phyloP scores from a whole-genome alignment of 2,329 filamentous ascomycete genomes.

The Arachnopeziza araneosa region DNA sequence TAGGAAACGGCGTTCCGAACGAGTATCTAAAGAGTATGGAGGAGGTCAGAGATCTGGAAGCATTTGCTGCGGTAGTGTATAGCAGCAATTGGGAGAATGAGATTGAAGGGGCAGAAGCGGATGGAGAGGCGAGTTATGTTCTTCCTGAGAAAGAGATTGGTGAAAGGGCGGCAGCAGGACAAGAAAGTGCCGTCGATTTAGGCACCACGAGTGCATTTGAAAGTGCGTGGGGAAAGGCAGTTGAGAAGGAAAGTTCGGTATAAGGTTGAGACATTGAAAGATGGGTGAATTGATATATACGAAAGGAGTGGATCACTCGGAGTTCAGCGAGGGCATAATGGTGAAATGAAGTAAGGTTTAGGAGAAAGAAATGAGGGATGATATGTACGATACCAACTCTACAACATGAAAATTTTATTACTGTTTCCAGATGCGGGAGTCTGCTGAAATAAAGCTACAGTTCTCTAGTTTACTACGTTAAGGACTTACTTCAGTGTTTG shows the following conservation, averaged over 20 bases:
- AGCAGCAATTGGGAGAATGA: constrained; percentile 75
- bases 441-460: too few relatives aligned
- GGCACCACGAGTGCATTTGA: constrained; percentile 52
- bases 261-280: background rate
- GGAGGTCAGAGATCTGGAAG: constrained; percentile 67
- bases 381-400: too few relatives aligned
- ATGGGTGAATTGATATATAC: too few relatives aligned
- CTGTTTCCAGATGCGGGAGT: too few relatives aligned
- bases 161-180: too few relatives aligned
- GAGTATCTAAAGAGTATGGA: constrained; percentile 73
- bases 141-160: constrained; percentile 13
- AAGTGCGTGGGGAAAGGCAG: constrained; percentile 63
- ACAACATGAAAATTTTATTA: too few relatives aligned
- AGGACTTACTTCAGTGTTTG: too few relatives aligned
- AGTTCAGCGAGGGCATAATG: too few relatives aligned
- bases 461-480: too few relatives aligned
- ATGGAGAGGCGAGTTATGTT: constrained; percentile 1
- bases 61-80: constrained; percentile 82
- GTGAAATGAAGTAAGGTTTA: too few relatives aligned
- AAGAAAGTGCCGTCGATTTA: constrained; percentile 51
- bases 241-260: constrained; percentile 28
- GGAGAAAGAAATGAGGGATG: background rate
- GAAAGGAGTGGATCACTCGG: too few relatives aligned
- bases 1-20: constrained; percentile 72
- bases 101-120: constrained; percentile 35